Evolutionary conservation across 352 stramenopile species (phyloP), one percentile per base, ranked within the genome.

Genomic region (Pythium guiyangense): DNA sequence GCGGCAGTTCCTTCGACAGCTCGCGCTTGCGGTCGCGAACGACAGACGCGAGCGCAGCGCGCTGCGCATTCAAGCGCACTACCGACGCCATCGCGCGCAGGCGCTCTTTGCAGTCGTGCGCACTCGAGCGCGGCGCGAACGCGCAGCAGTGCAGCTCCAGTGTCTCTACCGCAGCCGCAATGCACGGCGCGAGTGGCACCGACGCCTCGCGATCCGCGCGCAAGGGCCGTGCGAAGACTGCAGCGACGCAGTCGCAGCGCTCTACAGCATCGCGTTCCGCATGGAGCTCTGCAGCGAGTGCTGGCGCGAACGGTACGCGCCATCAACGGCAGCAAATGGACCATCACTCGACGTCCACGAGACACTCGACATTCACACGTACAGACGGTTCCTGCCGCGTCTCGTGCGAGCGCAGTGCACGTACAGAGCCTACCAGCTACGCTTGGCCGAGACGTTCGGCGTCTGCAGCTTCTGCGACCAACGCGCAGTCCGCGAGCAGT

Each of bases 201-300:
- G 69, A 2, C 74, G 74, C 4, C 48, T 75, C 9, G 56, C 71
- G 22, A 54, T 89, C 15, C 61, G 51, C 2, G 60, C 54, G 4
- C 20, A 71, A 20, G 79, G 73, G 0, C 57, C 70, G 0, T 90
- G 79, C 37, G 52, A 68, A 10, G 74, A 71, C 34, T 90, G 79
- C 31, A 63, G 70, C 0, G 57, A 79, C 49, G 51, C 57, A 17
- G 49, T 72, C 1, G 74, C 77, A 4, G 49, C 25, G 0, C 48
- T 85, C 10, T 86, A 77, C 37, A 67, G 70, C 51, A 66, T 77
- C n/a, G 57, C 56, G 20, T 47, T 60, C 0, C 58, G 59, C 15
- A 29, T 66, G 14, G 67, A 76, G 47, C 58, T 78, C 6, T 90
- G 73, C 55, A 34, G 27, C 26, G 43, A 17, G 3, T 90, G 79